Percentiles rank a stretch among this genome's conserved stretches.
These are phyloP conservation scores for Mortierella alpina DNA, from an alignment of 192 early-diverging fungal genomes.

Conservation along the genomic window DNA sequence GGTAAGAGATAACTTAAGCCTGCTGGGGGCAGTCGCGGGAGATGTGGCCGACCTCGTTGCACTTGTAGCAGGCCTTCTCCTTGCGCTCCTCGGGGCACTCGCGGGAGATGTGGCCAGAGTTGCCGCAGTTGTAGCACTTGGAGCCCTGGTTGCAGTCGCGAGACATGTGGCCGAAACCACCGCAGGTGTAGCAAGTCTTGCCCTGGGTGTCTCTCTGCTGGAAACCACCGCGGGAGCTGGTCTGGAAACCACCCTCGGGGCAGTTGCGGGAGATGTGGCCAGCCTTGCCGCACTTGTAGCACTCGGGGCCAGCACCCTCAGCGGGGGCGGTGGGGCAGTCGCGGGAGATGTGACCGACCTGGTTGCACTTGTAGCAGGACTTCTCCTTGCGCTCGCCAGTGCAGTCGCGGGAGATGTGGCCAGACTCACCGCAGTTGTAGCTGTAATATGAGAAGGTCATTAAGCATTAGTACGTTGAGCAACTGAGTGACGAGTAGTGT, in stretches of 20 bases:
- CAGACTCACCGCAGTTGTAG: constrained; percentile 66
- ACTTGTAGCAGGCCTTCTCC: constrained; percentile 69
- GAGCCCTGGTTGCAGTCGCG: constrained; percentile 49
- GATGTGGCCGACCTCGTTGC: constrained; percentile 64
- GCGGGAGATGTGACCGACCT: constrained; percentile 63
- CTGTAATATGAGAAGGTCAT: constrained; percentile 8
- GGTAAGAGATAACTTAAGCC: constrained; percentile 22
- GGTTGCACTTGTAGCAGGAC: constrained; percentile 69
- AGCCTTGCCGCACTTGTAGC: constrained; percentile 60
- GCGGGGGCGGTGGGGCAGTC: constrained; percentile 60
- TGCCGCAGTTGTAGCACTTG: constrained; percentile 61
- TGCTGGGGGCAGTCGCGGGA: constrained; percentile 54
- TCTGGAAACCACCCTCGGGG: constrained; percentile 47
- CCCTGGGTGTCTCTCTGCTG: constrained; percentile 10
- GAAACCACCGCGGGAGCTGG: constrained; percentile 7
- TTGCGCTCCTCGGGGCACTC: constrained; percentile 57
- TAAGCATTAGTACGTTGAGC: too few species aligned
- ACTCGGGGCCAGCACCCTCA: constrained; percentile 56
- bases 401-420: constrained; percentile 56
- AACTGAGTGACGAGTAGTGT: too few species aligned
- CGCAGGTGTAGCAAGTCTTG: constrained; percentile 57
- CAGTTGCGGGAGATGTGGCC: constrained; percentile 70
- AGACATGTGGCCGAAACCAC: constrained; percentile 54
- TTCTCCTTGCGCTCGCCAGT: constrained; percentile 64
- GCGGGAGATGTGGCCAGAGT: constrained; percentile 53